These are phyloP conservation scores for Podospora pseudocomata DNA, from an alignment of 495 filamentous ascomycete species.

Conservation along the genomic window DNA sequence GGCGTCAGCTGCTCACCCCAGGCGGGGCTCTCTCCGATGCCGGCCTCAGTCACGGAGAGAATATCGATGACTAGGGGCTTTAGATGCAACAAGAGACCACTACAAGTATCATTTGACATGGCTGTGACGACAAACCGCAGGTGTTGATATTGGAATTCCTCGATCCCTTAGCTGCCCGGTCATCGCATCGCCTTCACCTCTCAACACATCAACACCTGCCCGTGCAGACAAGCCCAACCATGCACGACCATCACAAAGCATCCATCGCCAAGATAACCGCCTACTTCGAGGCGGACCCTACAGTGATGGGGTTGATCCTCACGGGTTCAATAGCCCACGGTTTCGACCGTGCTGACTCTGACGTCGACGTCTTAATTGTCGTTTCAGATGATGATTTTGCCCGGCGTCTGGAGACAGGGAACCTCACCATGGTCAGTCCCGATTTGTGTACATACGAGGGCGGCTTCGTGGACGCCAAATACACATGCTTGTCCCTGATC, in stretches of 20 bases:
- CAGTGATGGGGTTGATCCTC: conserved; percentile 22
- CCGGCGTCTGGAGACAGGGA: conserved; percentile 6
- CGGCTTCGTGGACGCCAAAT: conserved; percentile 29
- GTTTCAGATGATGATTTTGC: conserved; percentile 21
- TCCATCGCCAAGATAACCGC: conserved; percentile 18
- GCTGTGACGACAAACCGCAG: not conserved
- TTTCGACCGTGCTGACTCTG: conserved; percentile 18
- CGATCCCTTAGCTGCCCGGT: not conserved
- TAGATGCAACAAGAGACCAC: not conserved
- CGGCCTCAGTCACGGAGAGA: not conserved
- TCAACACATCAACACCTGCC: not conserved
- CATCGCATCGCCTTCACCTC: not conserved
- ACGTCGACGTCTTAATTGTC: conserved; percentile 26
- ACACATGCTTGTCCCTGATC: conserved; percentile 21
- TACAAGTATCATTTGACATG: not conserved
- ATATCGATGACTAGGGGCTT: not conserved
- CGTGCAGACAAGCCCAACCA: conserved; percentile 1
- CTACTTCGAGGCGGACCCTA: conserved; percentile 18
- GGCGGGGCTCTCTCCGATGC: not conserved
- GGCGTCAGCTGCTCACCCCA: no score
- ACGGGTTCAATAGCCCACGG: conserved; percentile 27
- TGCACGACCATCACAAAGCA: conserved; percentile 21
- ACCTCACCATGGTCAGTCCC: conserved; percentile 12
- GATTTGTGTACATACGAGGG: conserved; percentile 20
- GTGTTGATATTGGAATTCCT: not conserved